A percentile compares a stretch with the other conserved stretches of the same genome.
Conservation (phyloP, 176 grass and related monocot species). For the Phoenix dactylifera region DNA sequence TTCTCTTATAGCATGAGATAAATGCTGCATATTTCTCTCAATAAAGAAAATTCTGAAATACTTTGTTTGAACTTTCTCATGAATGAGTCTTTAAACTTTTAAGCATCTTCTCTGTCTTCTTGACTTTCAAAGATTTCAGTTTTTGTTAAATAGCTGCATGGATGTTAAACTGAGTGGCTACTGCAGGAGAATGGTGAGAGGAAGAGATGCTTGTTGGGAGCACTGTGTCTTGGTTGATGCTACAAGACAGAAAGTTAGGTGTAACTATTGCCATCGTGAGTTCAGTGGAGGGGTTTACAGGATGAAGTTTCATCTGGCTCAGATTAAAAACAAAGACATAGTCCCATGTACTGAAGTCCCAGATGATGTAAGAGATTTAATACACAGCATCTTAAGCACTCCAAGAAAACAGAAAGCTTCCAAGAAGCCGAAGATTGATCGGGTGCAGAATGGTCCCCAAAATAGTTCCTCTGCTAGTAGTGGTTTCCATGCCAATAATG, state of each 20-base stretch:
- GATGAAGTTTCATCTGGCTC: slow-evolving; percentile 25
- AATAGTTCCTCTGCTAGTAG: slow-evolving; percentile 18
- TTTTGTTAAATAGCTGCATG: slow-evolving; percentile 1
- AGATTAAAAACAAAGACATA: slow-evolving; percentile 25
- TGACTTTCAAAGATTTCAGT: background rate
- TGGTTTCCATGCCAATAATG: slow-evolving; percentile 15
- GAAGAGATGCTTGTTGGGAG: slow-evolving; percentile 22
- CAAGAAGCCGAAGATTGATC: slow-evolving; percentile 12
- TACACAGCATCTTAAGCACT: slow-evolving; percentile 16
- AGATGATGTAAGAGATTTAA: slow-evolving; percentile 17
- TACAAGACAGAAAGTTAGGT: slow-evolving; percentile 24
- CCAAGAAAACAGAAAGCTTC: slow-evolving; percentile 14
- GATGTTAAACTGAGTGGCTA: background rate
- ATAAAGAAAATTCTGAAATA: too few species aligned
- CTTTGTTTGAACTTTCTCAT: too few species aligned
- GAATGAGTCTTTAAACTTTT: background rate
- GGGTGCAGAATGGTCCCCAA: slow-evolving; percentile 4
- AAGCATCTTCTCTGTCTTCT: background rate
- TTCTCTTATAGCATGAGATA: too few species aligned
- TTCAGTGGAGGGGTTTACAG: slow-evolving; percentile 25
- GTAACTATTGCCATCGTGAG: slow-evolving; percentile 18
- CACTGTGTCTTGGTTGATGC: slow-evolving; percentile 26
- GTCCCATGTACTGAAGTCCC: slow-evolving; percentile 18
- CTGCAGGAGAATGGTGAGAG: slow-evolving; percentile 24
- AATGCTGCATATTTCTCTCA: too few species aligned